Evolutionary conservation across 345 rosid species (phyloP), one percentile per base, ranked within the genome.

Genomic region (Aegle marmelos): DNA sequence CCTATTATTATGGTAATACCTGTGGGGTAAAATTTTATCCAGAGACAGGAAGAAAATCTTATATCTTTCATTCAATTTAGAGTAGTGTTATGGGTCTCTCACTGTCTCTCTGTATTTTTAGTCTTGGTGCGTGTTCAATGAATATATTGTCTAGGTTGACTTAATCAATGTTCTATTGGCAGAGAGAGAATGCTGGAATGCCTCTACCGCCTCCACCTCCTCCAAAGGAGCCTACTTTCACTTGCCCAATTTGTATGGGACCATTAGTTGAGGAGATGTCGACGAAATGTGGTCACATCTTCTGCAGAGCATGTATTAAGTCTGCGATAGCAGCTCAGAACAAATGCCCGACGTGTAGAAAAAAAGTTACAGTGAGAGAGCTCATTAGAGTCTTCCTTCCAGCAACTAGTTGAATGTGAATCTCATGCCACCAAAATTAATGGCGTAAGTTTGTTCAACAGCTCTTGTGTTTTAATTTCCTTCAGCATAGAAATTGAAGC

Each of bases 261-360:
- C 89, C 92, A 62, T 79, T 97, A 28, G 88, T 80, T 0, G 90
- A 91, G 84, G 98, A 91, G 88, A 84, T 82, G 74, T 87, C 98
- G 19, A 97, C 99, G 24, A 94, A 87, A 79, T 97, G 99, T 82
- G 99, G 99, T 65, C 99, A 97, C 74, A 97, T 97, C 56, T 97
- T 94, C 89, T 97, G 99, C 79, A 88, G 85, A 81, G 58, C 31
- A 54, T 97, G 99, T 83, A 91, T 97, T 39, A 86, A 57, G 88
- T 72, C 75, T 36, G 98, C 96, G 4, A 77, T 94, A 48, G 73
- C 87, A 60, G 22, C 61, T 27, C 94, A 91, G 84, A 81, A 79
- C 36, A 92, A 90, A 84, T 97, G 99, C 79, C 99, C 98, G 2
- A 89, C 98, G 0, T 97, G 99, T 84, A 79, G 99, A 87, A 94